phyloP scores from a whole-genome alignment of 2,329 filamentous ascomycete genomes.

The Aspergillus sp. region DNA sequence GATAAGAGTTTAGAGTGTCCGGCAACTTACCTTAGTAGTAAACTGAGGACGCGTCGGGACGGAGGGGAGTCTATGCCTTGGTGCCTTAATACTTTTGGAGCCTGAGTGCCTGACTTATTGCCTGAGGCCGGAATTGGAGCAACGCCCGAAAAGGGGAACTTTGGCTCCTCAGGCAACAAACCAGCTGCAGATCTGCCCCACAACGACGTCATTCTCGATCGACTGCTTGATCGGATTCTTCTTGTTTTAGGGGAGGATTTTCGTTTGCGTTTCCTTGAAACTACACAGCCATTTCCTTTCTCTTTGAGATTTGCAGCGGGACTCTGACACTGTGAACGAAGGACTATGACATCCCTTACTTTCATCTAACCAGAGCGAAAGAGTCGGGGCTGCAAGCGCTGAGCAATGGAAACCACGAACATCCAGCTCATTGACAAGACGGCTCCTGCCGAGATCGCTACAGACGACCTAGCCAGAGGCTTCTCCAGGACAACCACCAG shows the following conservation, averaged over 20 bases:
- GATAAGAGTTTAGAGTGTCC: not conserved
- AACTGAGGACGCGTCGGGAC: not conserved
- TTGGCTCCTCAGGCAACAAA: slow-evolving; percentile 14
- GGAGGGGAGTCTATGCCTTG: not conserved
- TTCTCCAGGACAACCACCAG: slow-evolving; percentile 13
- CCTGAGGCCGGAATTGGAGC: no score
- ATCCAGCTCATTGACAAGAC: slow-evolving; percentile 45
- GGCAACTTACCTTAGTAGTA: no score
- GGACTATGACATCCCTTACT: not conserved
- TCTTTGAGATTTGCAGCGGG: not conserved
- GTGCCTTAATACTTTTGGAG: not conserved
- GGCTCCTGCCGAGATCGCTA: slow-evolving; percentile 22
- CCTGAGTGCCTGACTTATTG: not conserved
- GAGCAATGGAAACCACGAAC: slow-evolving; percentile 17
- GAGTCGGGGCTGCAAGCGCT: not conserved
- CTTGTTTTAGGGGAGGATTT: not conserved
- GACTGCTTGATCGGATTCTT: not conserved
- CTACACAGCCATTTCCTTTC: no score
- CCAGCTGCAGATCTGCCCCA: slow-evolving; percentile 12
- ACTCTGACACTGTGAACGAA: not conserved
- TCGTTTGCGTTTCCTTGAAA: not conserved
- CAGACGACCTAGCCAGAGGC: slow-evolving; percentile 18
- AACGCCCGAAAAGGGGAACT: not conserved
- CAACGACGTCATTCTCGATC: slow-evolving; percentile 24
- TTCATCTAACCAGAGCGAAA: not conserved